Conservation (phyloP, 202 grass and related monocot genomes). For the Sporobolus alterniflorus region DNA sequence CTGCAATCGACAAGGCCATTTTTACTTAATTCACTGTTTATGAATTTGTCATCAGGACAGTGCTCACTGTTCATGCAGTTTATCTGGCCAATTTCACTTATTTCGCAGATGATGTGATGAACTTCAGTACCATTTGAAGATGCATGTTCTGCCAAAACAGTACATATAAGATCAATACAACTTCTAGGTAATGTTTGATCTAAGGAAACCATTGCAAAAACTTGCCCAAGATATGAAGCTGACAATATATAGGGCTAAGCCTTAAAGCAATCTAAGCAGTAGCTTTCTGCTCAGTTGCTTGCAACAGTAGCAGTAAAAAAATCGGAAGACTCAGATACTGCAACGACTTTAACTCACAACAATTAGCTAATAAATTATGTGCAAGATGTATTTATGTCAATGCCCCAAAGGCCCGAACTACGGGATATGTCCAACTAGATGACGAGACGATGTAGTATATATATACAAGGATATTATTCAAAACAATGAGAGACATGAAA, state of each 20-base stretch:
- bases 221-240: background rate
- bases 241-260: background rate
- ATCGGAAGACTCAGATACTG: background rate
- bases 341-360: slow-evolving; percentile 12
- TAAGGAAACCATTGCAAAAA: background rate
- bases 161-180: slow-evolving; percentile 10
- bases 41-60: slow-evolving; percentile 10
- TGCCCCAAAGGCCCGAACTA: background rate
- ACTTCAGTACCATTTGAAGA: slow-evolving; percentile 26
- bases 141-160: slow-evolving; percentile 36
- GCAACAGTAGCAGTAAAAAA: background rate
- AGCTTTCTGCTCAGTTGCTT: background rate
- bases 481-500: slow-evolving; percentile 34
- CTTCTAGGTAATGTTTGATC: background rate
- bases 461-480: background rate
- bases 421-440: slow-evolving; percentile 20
- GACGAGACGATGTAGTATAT: background rate
- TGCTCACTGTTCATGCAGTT: slow-evolving; percentile 5
- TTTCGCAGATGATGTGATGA: background rate
- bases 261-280: slow-evolving; percentile 1
- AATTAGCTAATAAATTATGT: slow-evolving; percentile 32
- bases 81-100: slow-evolving; percentile 11
- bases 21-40: background rate
- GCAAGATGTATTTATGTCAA: slow-evolving; percentile 29
- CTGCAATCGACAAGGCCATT: slow-evolving; percentile 9